A percentile compares a stretch with the other conserved stretches of the same genome.
phyloP scores from a whole-genome alignment of 163 green algal genomes.

The Coccomyxa subellipsoidea region DNA sequence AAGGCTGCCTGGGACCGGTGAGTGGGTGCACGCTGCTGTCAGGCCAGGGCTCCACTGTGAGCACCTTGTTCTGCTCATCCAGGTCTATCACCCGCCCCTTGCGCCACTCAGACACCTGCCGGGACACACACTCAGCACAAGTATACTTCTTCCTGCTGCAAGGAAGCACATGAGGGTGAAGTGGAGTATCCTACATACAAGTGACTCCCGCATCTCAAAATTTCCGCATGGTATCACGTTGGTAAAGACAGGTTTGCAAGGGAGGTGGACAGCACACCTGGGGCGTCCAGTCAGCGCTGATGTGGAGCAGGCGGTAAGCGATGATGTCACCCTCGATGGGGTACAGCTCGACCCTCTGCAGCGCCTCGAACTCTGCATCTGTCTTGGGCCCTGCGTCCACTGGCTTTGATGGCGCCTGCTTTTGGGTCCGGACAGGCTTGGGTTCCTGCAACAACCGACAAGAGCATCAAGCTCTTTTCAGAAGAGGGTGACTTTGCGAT shows the following conservation, averaged over 20 bases:
- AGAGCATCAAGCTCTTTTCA: neutral
- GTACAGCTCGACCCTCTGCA: constrained; percentile 9
- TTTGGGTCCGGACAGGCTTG: neutral
- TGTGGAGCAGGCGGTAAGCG: constrained; percentile 41
- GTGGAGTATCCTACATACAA: too few relatives aligned
- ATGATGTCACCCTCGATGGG: constrained; percentile 25
- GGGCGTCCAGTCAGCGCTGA: constrained; percentile 28
- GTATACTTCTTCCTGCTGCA: too few relatives aligned
- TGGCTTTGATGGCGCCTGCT: neutral
- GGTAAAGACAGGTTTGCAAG: neutral
- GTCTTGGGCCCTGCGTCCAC: neutral
- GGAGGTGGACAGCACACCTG: constrained; percentile 4
- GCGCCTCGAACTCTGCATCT: neutral
- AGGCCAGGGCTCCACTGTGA: constrained; percentile 9
- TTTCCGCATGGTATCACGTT: too few relatives aligned
- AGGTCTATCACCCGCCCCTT: constrained; percentile 13
- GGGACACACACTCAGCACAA: too few relatives aligned
- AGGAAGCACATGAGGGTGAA: too few relatives aligned
- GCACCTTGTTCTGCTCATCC: constrained; percentile 11
- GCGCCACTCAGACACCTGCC: constrained; percentile 36
- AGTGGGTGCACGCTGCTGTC: neutral
- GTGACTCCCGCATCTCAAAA: too few relatives aligned
- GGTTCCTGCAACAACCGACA: neutral
- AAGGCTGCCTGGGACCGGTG: neutral
- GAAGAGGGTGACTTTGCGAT: neutral